Conservation (phyloP, 225 moss, liverwort and hornwort genomes). For the Sphagnum tenellum region DNA sequence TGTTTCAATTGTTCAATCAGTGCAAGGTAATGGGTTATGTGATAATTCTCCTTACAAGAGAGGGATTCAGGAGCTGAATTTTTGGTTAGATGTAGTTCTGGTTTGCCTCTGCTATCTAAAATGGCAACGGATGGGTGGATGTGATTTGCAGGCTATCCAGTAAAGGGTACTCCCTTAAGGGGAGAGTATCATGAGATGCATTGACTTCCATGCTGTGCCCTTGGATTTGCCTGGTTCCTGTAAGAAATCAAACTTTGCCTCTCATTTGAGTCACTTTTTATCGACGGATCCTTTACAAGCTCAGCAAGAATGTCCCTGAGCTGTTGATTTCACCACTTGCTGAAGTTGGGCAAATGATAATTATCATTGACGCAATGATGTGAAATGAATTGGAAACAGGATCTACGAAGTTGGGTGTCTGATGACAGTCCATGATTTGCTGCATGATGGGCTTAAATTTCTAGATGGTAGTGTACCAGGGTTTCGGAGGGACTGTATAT, state of each 20-base stretch:
- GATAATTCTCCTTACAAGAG: neutral
- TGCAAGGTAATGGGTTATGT: neutral
- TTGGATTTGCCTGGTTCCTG: slow-evolving; percentile 91
- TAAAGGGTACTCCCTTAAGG: slow-evolving; percentile 25
- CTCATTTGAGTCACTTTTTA: neutral
- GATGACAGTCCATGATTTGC: neutral
- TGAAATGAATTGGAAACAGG: too few relatives aligned
- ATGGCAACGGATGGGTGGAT: too few relatives aligned
- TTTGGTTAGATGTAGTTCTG: neutral
- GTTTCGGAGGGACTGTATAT: neutral
- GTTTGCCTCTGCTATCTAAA: neutral
- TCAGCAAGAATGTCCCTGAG: too few relatives aligned
- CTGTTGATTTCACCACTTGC: too few relatives aligned
- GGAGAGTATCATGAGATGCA: slow-evolving; percentile 41
- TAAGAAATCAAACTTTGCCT: slow-evolving; percentile 9
- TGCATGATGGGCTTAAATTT: neutral
- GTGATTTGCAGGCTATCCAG: slow-evolving; percentile 35
- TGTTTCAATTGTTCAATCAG: neutral
- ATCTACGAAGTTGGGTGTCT: too few relatives aligned
- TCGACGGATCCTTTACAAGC: neutral
- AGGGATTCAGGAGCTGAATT: slow-evolving; percentile 2
- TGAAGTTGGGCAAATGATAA: too few relatives aligned
- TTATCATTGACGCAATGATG: too few relatives aligned
- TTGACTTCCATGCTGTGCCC: slow-evolving; percentile 66
- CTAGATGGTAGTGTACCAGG: neutral